These are phyloP conservation scores for Amphibolis antarctica DNA, from an alignment of 106 monocot species.

Conservation along the genomic window DNA sequence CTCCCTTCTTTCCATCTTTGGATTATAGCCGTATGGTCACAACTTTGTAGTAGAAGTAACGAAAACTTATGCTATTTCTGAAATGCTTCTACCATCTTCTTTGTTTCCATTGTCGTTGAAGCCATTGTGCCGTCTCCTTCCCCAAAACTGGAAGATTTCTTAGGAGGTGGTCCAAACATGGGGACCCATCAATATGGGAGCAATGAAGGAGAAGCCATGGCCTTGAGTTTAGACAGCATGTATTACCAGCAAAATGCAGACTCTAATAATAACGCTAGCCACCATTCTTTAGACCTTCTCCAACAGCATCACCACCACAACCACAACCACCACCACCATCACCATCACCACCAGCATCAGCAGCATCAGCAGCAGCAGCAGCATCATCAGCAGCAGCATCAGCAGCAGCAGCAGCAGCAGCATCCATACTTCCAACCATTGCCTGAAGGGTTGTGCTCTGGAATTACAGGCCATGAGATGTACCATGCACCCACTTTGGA, in stretches of 20 bases:
- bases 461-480: slow-evolving; percentile 27
- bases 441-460: slow-evolving; percentile 39
- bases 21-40: background rate
- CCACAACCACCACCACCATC: slow-evolving; percentile 17
- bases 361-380: slow-evolving; percentile 23
- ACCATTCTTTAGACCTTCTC: slow-evolving; percentile 35
- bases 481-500: slow-evolving; percentile 23
- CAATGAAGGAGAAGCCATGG: slow-evolving; percentile 59
- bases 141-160: slow-evolving; percentile 95
- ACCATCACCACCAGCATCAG: too few species aligned
- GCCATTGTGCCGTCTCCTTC: slow-evolving; percentile 70
- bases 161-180: slow-evolving; percentile 73
- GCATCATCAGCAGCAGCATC: too few species aligned
- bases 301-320: slow-evolving; percentile 23
- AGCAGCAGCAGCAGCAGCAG: slow-evolving; percentile 19
- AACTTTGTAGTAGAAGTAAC: background rate
- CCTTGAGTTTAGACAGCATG: slow-evolving; percentile 53
- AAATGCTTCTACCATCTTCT: slow-evolving; percentile 6
- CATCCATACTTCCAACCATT: slow-evolving; percentile 52
- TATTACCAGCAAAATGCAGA: slow-evolving; percentile 48
- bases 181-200: slow-evolving; percentile 68
- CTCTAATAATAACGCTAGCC: slow-evolving; percentile 20
- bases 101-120: slow-evolving; percentile 21
- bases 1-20: background rate
- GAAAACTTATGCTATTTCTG: background rate